These are phyloP conservation scores for Fraxinus greggii DNA, from an alignment of 305 asterid genomes.

Conservation along the genomic window DNA sequence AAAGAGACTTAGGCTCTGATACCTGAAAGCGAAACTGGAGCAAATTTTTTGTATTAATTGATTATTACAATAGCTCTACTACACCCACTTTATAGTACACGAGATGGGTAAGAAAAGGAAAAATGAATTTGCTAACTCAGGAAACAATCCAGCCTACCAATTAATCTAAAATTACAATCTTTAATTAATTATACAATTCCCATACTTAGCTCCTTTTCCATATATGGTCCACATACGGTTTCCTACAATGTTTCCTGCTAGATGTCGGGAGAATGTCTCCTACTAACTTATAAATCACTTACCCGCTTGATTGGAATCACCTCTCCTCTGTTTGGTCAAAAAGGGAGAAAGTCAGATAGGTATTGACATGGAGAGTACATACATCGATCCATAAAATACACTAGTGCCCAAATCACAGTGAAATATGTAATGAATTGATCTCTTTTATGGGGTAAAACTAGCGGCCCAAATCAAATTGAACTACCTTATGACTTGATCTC, in stretches of 20 bases:
- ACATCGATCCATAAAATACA: neutral
- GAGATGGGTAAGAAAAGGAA: neutral
- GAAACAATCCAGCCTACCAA: neutral
- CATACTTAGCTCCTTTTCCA: neutral
- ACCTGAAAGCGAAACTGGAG: neutral
- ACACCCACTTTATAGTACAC: neutral
- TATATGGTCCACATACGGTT: neutral
- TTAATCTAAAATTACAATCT: neutral
- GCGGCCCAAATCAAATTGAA: neutral
- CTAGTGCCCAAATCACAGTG: neutral
- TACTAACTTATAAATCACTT: neutral
- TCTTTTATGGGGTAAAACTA: neutral
- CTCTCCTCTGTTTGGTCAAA: neutral
- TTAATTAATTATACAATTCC: neutral
- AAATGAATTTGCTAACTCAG: neutral
- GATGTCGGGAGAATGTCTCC: neutral
- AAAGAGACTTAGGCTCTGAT: neutral
- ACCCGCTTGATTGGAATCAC: neutral
- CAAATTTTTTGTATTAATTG: neutral
- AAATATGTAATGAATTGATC: neutral
- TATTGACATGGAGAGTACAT: neutral
- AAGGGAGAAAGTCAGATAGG: neutral
- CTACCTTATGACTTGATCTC: neutral
- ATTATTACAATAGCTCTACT: neutral
- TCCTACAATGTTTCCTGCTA: neutral